Evolutionary conservation across 768 basidiomycete species (phyloP).

Genomic region (Pulveroboletus sp.): DNA sequence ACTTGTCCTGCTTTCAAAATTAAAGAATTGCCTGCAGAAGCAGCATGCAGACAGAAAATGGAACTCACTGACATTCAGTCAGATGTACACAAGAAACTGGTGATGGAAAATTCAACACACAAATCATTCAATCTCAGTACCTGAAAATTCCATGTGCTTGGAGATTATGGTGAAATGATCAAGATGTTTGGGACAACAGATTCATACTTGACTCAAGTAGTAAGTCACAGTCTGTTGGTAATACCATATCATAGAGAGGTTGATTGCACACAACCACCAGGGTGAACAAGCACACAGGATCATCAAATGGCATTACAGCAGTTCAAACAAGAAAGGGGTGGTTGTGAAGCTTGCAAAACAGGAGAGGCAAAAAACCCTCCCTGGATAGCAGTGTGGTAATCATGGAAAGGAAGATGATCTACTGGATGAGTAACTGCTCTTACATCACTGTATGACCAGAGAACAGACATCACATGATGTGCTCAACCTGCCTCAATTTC

Average conservation of each 20-base stretch:
- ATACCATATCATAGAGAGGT: background rate
- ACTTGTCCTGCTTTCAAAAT: background rate
- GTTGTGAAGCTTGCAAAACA: background rate
- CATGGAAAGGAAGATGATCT: too few species aligned
- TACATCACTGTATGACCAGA: too few species aligned
- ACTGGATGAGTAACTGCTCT: too few species aligned
- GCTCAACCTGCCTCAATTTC: too few species aligned
- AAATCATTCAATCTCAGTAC: slow-evolving; percentile 30
- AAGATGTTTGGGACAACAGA: too few species aligned
- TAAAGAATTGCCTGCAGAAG: background rate
- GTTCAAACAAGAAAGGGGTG: background rate
- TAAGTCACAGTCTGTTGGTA: slow-evolving; percentile 13
- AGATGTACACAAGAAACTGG: too few species aligned
- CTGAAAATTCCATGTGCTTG: slow-evolving; percentile 36
- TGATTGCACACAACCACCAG: background rate
- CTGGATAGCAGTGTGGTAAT: background rate
- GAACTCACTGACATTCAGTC: background rate
- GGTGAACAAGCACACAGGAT: background rate
- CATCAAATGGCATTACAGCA: background rate
- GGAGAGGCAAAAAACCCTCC: background rate
- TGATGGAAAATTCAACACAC: background rate
- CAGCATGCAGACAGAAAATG: slow-evolving; percentile 4
- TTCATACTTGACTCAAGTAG: slow-evolving; percentile 20
- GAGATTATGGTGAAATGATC: slow-evolving; percentile 31
- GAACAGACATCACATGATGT: too few species aligned